Percentiles rank a stretch among this genome's conserved stretches.
These are phyloP conservation scores for Artemisia tridentata DNA, from an alignment of 129 eudicot genomes.

Conservation along the genomic window DNA sequence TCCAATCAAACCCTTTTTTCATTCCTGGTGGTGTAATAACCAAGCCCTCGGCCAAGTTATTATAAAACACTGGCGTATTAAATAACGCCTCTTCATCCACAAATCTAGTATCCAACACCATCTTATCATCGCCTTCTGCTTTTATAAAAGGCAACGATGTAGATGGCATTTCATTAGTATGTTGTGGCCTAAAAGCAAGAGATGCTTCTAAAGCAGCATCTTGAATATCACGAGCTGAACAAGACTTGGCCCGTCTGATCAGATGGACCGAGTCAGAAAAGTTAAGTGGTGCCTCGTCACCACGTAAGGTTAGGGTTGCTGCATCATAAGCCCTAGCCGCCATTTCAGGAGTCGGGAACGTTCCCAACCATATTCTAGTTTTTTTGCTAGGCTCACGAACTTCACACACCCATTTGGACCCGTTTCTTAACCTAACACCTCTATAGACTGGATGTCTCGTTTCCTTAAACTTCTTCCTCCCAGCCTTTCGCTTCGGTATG, in stretches of 20 bases:
- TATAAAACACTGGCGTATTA: conserved; percentile 37
- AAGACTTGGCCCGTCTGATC: conserved; percentile 32
- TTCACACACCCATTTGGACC: conserved; percentile 46
- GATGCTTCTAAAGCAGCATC: conserved; percentile 32
- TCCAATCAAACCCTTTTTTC: conserved; percentile 38
- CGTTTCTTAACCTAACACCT: conserved; percentile 38
- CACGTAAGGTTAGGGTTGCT: conserved; percentile 37
- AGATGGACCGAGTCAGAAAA: conserved; percentile 29
- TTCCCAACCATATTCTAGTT: conserved; percentile 48
- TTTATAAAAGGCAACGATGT: not conserved
- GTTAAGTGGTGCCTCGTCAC: conserved; percentile 32
- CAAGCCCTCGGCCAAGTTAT: conserved; percentile 43
- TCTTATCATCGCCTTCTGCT: not conserved
- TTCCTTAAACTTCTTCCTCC: conserved; percentile 38
- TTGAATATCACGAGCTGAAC: conserved; percentile 30
- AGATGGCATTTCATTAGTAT: not conserved
- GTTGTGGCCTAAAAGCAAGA: conserved; percentile 8
- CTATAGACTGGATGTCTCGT: conserved; percentile 40
- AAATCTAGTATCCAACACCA: conserved; percentile 1
- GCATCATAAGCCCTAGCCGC: conserved; percentile 49
- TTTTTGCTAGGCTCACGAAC: conserved; percentile 42
- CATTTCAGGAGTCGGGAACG: conserved; percentile 47
- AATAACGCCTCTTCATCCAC: conserved; percentile 42
- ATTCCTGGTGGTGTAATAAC: conserved; percentile 39
- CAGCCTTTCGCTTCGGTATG: conserved; percentile 20